phyloP scores from a whole-genome alignment of 2,329 filamentous ascomycete genomes.

The Ilyonectria mors-panacis region DNA sequence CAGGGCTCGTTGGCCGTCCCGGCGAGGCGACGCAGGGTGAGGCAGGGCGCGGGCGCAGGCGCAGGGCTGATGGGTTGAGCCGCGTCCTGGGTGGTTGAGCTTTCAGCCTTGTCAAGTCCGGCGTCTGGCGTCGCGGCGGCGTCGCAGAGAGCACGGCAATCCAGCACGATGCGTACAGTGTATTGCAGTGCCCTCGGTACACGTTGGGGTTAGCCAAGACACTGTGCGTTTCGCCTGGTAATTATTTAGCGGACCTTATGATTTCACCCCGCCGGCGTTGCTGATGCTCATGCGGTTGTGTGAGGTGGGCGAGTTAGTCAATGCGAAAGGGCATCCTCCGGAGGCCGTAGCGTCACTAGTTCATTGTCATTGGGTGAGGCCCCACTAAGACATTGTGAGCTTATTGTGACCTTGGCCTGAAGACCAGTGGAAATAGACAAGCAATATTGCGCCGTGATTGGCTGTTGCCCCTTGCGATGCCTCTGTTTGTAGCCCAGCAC shows the following conservation, averaged over 20 bases:
- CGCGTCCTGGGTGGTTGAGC: slow-evolving; percentile 1
- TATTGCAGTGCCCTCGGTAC: not conserved
- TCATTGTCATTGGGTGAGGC: slow-evolving; percentile 6
- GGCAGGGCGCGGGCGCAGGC: slow-evolving; percentile 11
- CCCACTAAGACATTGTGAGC: slow-evolving; percentile 17
- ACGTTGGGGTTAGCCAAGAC: not conserved
- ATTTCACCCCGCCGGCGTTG: not conserved
- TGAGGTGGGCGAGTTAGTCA: not conserved
- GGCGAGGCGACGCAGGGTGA: slow-evolving; percentile 7
- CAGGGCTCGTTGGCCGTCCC: slow-evolving; percentile 20
- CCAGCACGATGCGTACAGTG: not conserved
- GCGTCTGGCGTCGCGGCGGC: not conserved
- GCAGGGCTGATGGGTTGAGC: slow-evolving; percentile 14
- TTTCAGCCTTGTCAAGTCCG: slow-evolving; percentile 15
- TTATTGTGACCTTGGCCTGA: slow-evolving; percentile 13
- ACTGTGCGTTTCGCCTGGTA: not conserved
- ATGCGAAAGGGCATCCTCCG: slow-evolving; percentile 21
- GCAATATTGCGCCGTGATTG: slow-evolving; percentile 2
- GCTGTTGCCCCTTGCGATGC: not conserved
- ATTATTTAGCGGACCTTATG: not conserved
- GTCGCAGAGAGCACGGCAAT: not conserved
- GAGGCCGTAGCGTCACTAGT: slow-evolving; percentile 13
- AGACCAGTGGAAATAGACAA: slow-evolving; percentile 2
- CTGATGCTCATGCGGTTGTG: not conserved
- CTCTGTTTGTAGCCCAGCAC: not conserved